phyloP scores from a whole-genome alignment of 2,329 filamentous ascomycete species.

The Hortaea sp. region DNA sequence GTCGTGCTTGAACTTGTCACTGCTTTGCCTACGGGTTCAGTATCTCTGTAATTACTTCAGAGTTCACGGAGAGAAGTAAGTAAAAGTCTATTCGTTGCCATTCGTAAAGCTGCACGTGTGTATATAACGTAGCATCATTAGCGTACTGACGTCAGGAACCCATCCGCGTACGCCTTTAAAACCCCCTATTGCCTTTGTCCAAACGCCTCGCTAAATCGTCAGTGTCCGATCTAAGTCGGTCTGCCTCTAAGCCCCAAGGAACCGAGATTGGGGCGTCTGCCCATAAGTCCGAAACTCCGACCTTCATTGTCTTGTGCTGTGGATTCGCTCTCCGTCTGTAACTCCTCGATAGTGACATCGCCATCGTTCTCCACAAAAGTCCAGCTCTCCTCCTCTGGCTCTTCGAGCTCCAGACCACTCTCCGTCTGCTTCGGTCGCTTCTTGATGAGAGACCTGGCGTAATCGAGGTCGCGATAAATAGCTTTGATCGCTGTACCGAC shows the following conservation, averaged over 20 bases:
- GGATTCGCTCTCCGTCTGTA: neutral
- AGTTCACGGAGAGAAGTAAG: too few species aligned
- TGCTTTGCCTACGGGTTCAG: too few species aligned
- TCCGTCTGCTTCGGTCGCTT: slow-evolving; percentile 27
- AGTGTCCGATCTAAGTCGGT: neutral
- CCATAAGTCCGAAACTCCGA: neutral
- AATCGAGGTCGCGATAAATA: slow-evolving; percentile 91
- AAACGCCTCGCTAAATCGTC: neutral
- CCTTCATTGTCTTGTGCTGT: too few species aligned
- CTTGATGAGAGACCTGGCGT: slow-evolving; percentile 75
- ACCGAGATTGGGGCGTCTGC: neutral
- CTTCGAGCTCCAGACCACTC: slow-evolving; percentile 18
- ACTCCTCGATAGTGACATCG: slow-evolving; percentile 21
- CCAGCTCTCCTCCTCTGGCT: slow-evolving; percentile 44
- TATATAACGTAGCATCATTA: too few species aligned
- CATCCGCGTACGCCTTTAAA: too few species aligned
- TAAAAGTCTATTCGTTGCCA: too few species aligned
- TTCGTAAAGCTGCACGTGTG: too few species aligned
- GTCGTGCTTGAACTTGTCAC: too few species aligned
- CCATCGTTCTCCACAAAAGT: slow-evolving; percentile 67
- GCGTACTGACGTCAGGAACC: too few species aligned
- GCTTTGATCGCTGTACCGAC: slow-evolving; percentile 84
- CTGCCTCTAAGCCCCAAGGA: neutral
- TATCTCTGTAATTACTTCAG: too few species aligned
- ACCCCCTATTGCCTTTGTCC: neutral